Evolutionary conservation across 1,284 basidiomycete genomes (phyloP), one percentile per base, ranked within the genome.

Genomic region (Boletus sp.): DNA sequence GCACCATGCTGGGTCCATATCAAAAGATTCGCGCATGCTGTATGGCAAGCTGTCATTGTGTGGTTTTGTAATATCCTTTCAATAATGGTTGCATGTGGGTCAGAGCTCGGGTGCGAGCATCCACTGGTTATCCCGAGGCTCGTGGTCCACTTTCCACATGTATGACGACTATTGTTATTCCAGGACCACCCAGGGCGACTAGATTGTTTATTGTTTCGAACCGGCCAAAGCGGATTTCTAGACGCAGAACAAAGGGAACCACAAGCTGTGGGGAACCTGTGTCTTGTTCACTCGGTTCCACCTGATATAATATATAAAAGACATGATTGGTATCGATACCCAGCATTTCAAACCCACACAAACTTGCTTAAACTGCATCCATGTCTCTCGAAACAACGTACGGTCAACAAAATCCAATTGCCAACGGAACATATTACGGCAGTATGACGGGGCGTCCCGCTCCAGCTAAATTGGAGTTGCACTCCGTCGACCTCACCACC

Each of bases 401-500:
- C 33, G 12, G 44, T 37, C 42, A 56, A 31, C 51, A 51, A 15
- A 48, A n/a, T 35, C 22, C 44, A 45, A 46, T 31, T 24, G 18
- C 46, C 45, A 22, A 47, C 29, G 31, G 51, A 46, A 37, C 18
- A 27, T 48, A 22, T 20, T 22, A 31, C 42, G 18, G 39, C 22
- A 59, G 24, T 47, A 44, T 41, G 33, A 48, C 37, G 44, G 50
- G 24, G 13, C 53, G 43, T n/a, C 36, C 54, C 4, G 20, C 31
- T 31, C 42, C 57, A 29, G 52, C 44, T 13, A 51, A 13, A 27
- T 16, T 50, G 22, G 60, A 65, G 35, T n/a, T 72, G 22, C 48
- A 51, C 27, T 29, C 60, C 18, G 67, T 71, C 27, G 60, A 74
- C 55, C 64, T 73, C 18, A 13, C 60, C 35, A 61, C 61, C 12